Conservation (phyloP, 1,284 basidiomycete genomes). For the Psilocybe mexicana region DNA sequence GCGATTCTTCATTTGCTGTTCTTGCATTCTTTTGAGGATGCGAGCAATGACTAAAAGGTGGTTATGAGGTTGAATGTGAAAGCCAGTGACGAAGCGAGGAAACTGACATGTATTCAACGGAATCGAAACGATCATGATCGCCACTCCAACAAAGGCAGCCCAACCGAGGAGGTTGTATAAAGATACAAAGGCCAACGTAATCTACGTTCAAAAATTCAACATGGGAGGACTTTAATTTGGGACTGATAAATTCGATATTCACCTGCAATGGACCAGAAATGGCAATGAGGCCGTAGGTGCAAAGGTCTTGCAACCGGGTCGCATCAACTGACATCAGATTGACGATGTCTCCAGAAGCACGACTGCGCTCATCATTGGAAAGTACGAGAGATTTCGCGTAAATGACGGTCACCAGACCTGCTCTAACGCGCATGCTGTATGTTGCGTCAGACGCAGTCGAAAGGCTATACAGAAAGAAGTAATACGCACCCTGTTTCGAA, state of each 20-base stretch:
- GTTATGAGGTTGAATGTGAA: not conserved
- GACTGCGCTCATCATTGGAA: slow-evolving; percentile 80
- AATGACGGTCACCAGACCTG: slow-evolving; percentile 83
- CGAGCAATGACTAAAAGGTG: slow-evolving; percentile 59
- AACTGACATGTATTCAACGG: slow-evolving; percentile 72
- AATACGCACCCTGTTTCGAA: slow-evolving; percentile 68
- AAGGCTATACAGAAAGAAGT: not conserved
- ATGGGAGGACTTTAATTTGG: not conserved
- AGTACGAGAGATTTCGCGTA: slow-evolving; percentile 88
- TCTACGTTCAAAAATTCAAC: slow-evolving; percentile 41
- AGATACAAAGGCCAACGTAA: slow-evolving; percentile 86
- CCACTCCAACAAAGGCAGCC: slow-evolving; percentile 91
- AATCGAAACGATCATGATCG: slow-evolving; percentile 83
- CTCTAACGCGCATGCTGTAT: slow-evolving; percentile 80
- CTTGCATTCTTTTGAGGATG: slow-evolving; percentile 79
- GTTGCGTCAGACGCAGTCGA: not conserved
- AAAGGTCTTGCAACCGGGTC: slow-evolving; percentile 84
- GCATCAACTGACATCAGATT: slow-evolving; percentile 92
- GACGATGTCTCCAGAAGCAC: slow-evolving; percentile 89
- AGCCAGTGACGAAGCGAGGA: not conserved
- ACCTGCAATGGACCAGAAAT: slow-evolving; percentile 74
- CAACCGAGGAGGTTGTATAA: slow-evolving; percentile 89
- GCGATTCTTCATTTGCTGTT: slow-evolving; percentile 90
- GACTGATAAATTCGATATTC: slow-evolving; percentile 5
- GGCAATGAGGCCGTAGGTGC: slow-evolving; percentile 75